phyloP scores from a whole-genome alignment of 108 stramenopile species.

The Conticribra weissflogii region DNA sequence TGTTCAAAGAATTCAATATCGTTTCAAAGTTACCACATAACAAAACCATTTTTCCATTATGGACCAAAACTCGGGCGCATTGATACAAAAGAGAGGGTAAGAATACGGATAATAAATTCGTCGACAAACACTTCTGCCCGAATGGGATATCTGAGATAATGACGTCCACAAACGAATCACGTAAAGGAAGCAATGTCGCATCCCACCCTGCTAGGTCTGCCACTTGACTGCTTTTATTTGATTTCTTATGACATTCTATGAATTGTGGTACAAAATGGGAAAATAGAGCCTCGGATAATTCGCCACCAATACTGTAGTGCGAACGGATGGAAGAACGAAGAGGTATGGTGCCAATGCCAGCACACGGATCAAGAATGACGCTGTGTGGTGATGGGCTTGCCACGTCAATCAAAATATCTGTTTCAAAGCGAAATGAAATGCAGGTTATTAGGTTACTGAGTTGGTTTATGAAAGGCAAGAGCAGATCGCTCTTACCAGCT shows the following conservation, averaged over 20 bases:
- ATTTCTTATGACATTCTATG: conserved; percentile 18
- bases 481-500: conserved; percentile 48
- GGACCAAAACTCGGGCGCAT: conserved; percentile 56
- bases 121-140: conserved; percentile 61
- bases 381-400: conserved; percentile 48
- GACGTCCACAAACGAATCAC: conserved; percentile 56
- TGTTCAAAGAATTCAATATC: conserved; percentile 13
- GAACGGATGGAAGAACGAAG: neutral
- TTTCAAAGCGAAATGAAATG: neutral
- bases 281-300: conserved; percentile 43
- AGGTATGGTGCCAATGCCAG: conserved; percentile 58
- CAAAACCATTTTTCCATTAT: conserved; percentile 53
- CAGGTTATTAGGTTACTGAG: too few species aligned
- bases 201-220: conserved; percentile 55
- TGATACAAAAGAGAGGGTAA: conserved; percentile 59
- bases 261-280: conserved; percentile 12
- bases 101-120: conserved; percentile 45
- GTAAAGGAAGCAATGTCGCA: conserved; percentile 60
- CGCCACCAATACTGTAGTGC: conserved; percentile 58
- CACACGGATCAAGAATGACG: conserved; percentile 75
- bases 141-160: conserved; percentile 73
- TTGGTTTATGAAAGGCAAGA: too few species aligned
- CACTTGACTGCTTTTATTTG: neutral
- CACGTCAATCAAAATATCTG: conserved; percentile 49
- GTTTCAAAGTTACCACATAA: conserved; percentile 50